Conservation (phyloP, 371 early-diverging fungal genomes). For the Apophysomyces ossiformis region DNA sequence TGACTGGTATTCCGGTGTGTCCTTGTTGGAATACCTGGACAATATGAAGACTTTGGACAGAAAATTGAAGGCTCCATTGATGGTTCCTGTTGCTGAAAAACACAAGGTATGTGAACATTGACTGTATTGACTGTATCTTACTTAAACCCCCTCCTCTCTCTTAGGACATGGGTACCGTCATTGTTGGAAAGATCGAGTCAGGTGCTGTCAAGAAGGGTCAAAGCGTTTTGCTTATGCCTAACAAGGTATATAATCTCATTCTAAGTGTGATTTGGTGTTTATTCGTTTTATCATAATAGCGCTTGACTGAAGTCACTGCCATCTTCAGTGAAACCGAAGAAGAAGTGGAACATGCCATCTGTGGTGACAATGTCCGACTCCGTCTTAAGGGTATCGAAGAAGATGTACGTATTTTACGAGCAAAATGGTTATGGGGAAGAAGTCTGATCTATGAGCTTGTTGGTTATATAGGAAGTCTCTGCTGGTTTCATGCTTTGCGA, state of each 20-base stretch:
- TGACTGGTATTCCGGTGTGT: constrained; percentile 90
- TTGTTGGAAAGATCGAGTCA: constrained; percentile 95
- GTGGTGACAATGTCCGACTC: constrained; percentile 94
- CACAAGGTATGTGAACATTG: constrained; percentile 64
- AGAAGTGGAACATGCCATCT: constrained; percentile 78
- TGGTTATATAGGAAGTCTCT: constrained; percentile 62
- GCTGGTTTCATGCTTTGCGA: constrained; percentile 90
- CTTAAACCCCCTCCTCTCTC: not conserved
- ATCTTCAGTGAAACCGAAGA: constrained; percentile 84
- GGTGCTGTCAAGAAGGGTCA: constrained; percentile 90
- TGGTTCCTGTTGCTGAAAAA: constrained; percentile 94
- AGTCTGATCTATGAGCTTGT: not conserved
- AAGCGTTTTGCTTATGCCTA: constrained; percentile 89
- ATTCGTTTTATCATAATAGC: constrained; percentile 25
- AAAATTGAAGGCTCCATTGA: constrained; percentile 84
- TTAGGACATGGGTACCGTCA: constrained; percentile 95
- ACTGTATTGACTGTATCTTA: constrained; percentile 4
- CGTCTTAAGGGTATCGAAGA: constrained; percentile 93
- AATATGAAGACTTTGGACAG: constrained; percentile 79
- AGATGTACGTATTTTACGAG: constrained; percentile 55
- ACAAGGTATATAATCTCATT: constrained; percentile 60
- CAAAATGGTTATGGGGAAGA: not conserved
- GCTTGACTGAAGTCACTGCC: constrained; percentile 71
- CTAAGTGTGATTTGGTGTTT: not conserved
- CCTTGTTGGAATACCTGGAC: constrained; percentile 90